These are phyloP conservation scores for Babesia divergens DNA, from an alignment of 169 alveolate species.

Conservation along the genomic window DNA sequence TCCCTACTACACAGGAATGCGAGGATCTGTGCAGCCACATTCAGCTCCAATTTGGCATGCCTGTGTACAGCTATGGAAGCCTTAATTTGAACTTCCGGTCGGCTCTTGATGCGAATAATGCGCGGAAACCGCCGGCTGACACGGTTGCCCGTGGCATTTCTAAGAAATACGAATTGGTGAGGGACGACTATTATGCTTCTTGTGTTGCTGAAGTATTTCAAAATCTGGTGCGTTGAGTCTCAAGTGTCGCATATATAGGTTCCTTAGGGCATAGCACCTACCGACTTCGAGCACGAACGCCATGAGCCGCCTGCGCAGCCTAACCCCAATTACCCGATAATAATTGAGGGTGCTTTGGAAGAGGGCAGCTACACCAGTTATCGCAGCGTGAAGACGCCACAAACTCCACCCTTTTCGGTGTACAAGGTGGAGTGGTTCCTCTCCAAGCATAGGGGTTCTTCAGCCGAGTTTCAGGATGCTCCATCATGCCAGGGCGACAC, in stretches of 20 bases:
- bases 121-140: neutral
- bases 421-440: constrained; percentile 70
- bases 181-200: constrained; percentile 5
- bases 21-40: constrained; percentile 28
- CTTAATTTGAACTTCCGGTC: constrained; percentile 23
- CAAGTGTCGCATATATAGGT: neutral
- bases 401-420: constrained; percentile 21
- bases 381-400: constrained; percentile 30
- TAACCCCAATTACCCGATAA: constrained; percentile 34
- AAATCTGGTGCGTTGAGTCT: neutral
- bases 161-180: constrained; percentile 1
- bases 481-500: constrained; percentile 56
- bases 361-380: constrained; percentile 32
- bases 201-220: neutral
- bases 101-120: constrained; percentile 8
- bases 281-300: neutral
- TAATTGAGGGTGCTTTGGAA: constrained; percentile 55
- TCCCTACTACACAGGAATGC: constrained; percentile 29
- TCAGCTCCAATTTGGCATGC: constrained; percentile 40
- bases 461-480: constrained; percentile 37
- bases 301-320: constrained; percentile 42
- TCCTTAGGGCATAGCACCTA: neutral
- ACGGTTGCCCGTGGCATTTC: neutral
- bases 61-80: constrained; percentile 54
- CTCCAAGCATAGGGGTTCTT: constrained; percentile 58